A percentile compares a stretch with the other conserved stretches of the same genome.
phyloP scores from a whole-genome alignment of 106 monocot genomes.

The Dendrobium huoshanense region DNA sequence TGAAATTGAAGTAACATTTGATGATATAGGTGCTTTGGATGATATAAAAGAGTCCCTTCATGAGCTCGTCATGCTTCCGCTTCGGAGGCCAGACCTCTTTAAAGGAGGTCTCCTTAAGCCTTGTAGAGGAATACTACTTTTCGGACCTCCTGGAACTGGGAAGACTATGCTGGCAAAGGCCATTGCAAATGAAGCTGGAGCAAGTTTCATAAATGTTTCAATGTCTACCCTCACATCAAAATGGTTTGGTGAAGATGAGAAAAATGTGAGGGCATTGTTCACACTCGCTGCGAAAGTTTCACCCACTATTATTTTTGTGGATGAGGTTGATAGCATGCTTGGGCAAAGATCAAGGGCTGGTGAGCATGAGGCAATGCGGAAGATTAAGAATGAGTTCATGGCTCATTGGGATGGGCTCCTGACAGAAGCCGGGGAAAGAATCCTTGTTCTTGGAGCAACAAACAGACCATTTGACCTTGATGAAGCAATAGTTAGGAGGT shows the following conservation, averaged over 20 bases:
- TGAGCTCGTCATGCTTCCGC: slow-evolving; percentile 89
- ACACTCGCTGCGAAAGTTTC: slow-evolving; percentile 78
- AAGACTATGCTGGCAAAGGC: slow-evolving; percentile 93
- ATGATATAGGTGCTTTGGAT: slow-evolving; percentile 77
- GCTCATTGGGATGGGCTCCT: slow-evolving; percentile 86
- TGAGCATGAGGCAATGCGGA: slow-evolving; percentile 88
- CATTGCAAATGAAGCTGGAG: slow-evolving; percentile 86
- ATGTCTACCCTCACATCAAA: slow-evolving; percentile 95
- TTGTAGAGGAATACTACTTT: slow-evolving; percentile 82
- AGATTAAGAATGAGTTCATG: slow-evolving; percentile 94
- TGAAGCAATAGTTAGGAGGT: slow-evolving; percentile 87
- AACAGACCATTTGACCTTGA: slow-evolving; percentile 93
- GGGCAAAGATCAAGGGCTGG: slow-evolving; percentile 72
- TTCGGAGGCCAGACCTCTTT: slow-evolving; percentile 81
- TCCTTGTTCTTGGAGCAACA: slow-evolving; percentile 88
- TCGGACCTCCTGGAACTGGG: slow-evolving; percentile 89
- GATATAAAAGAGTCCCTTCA: slow-evolving; percentile 83
- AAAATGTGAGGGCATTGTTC: slow-evolving; percentile 78
- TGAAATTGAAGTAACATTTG: slow-evolving; percentile 85
- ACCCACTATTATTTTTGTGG: slow-evolving; percentile 83
- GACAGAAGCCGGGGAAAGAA: slow-evolving; percentile 60
- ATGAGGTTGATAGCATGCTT: slow-evolving; percentile 94
- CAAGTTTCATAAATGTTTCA: slow-evolving; percentile 86
- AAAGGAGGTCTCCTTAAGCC: slow-evolving; percentile 87
- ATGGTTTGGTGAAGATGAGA: slow-evolving; percentile 99